Evolutionary conservation across 106 monocot genomes (phyloP), one percentile per base, ranked within the genome.

Genomic region (Platanthera guangdongensis): DNA sequence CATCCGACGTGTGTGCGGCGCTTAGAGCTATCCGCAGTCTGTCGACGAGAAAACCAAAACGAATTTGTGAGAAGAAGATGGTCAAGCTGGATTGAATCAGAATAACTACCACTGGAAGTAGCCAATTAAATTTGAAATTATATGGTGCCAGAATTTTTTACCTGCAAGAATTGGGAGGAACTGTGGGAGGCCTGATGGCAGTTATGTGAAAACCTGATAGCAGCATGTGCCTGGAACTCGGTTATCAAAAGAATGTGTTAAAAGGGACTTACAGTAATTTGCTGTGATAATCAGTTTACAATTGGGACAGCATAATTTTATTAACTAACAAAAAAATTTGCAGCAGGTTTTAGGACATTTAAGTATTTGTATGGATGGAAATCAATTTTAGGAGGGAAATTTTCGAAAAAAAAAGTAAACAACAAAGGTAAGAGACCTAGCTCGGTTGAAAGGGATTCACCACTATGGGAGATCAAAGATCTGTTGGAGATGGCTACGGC

Each of bases 161-260:
- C 93, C 96, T 87, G 93, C 96, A 94, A 52, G 88, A 93, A 78
- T 97, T 91, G 6, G 89, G 72, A 72, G 96, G 85, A 6, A 97
- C 96, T 7, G 91, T 89, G 16, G 96, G 94, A 78, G 96, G 96
- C 79, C 96, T 82, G 62, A 97, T 87, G 3, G 94, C 93, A 11
- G 84, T 91, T 11, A 97, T 84, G 78, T 94, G 93, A 67, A 97
- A 94, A 50, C 94, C 96, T 57, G 83, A 89, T 84, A 74, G 71
- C 71, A 97, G 60, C 89, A 93, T 80, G 54, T 91, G 83, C 64
- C 95, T 95, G 80, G 49, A 79, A 49, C 32, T 25, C 65, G 72
- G 15, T 6, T 15, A 72, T 22, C 22, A 72, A 79, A 65, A 19
- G 5, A 63, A 48, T 46, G 10, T 16, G 6, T 15, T 52, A 59